These are phyloP conservation scores for Penicillium sp. DNA, from an alignment of 2,329 filamentous ascomycete genomes.

Conservation along the genomic window DNA sequence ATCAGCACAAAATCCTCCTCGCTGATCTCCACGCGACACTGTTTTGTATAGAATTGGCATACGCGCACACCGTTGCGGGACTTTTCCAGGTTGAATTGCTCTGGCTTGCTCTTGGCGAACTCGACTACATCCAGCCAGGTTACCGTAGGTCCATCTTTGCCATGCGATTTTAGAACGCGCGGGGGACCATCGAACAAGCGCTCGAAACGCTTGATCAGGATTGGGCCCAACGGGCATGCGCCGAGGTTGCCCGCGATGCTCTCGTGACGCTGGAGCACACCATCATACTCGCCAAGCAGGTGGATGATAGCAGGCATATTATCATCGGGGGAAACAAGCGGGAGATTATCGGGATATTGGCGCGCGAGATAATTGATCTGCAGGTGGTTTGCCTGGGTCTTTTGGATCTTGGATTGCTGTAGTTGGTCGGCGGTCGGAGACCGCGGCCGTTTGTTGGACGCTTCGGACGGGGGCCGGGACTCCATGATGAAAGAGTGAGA, in stretches of 20 bases:
- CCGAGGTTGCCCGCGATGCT: slow-evolving; percentile 84
- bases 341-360: slow-evolving; percentile 64
- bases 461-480: slow-evolving; percentile 39
- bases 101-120: slow-evolving; percentile 78
- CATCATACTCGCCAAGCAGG: slow-evolving; percentile 80
- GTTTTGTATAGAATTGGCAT: slow-evolving; percentile 82
- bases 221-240: slow-evolving; percentile 79
- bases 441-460: slow-evolving; percentile 50
- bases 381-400: slow-evolving; percentile 61
- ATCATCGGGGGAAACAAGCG: slow-evolving; percentile 67
- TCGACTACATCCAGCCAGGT: slow-evolving; percentile 86
- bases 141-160: slow-evolving; percentile 64
- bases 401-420: slow-evolving; percentile 56
- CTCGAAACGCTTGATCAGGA: slow-evolving; percentile 84
- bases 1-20: slow-evolving; percentile 89
- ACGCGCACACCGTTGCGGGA: slow-evolving; percentile 70
- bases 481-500: slow-evolving; percentile 33
- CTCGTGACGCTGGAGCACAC: slow-evolving; percentile 81
- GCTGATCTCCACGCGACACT: slow-evolving; percentile 79
- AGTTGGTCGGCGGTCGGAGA: slow-evolving; percentile 48
- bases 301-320: slow-evolving; percentile 74
- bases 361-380: slow-evolving; percentile 72
- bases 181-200: slow-evolving; percentile 83
- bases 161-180: slow-evolving; percentile 65
- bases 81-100: slow-evolving; percentile 74